Evolutionary conservation across 257 asterid species (phyloP), one percentile per base, ranked within the genome.

Genomic region (Ligustrum vulgare): DNA sequence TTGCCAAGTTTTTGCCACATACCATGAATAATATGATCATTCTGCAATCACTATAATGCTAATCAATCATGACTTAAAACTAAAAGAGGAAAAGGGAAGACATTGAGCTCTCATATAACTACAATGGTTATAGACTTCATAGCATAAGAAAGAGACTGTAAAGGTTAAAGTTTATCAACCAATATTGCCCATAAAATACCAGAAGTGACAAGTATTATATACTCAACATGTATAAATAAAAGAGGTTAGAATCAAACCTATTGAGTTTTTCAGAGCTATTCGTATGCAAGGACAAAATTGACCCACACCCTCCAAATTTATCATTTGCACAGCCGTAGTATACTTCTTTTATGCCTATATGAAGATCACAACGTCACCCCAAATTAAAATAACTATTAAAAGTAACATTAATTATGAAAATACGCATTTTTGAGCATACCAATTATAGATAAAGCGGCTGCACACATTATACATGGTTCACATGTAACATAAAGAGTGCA

Each of bases 381-480:
- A 74, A 75, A 63, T 75, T 76, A 65, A 56, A 23, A 58, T 69
- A 47, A 60, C 75, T 33, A 74, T 31, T 67, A 72, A 62, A n/a
- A 71, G 62, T 39, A 45, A 69, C 78, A 80, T 49, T 60, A n/a
- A 75, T 43, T 54, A 43, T 45, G 75, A 69, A 70, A 43, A 71
- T 39, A 47, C 58, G 77, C 32, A 31, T 72, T 41, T 74, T 33
- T 65, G 25, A 63, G 56, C 83, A 71, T 85, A 87, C 98, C 97
- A 75, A 88, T 88, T 56, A 88, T 84, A 20, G 99, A 91, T 68
- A 92, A 81, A 62, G 96, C 96, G 23, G 96, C 85, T 60, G 98
- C 98, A 69, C 99, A 95, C 98, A 89, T 95, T 87, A 95, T 91
- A 76, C 97, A 95, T 15, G 98, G 99, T 83, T 94, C 99, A 70